phyloP scores from a whole-genome alignment of 1,284 basidiomycete genomes.

The Leucoagaricus sp. region DNA sequence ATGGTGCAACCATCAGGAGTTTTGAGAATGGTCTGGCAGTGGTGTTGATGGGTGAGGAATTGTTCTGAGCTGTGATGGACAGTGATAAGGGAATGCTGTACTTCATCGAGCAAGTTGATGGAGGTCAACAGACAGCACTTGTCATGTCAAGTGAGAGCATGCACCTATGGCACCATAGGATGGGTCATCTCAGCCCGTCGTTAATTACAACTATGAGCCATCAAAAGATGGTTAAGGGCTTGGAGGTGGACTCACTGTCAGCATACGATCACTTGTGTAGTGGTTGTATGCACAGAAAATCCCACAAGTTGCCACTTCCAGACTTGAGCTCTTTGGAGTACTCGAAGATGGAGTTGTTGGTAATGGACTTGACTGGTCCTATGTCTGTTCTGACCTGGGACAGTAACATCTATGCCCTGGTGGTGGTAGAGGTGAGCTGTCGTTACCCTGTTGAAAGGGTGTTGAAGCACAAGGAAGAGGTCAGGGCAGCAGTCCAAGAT shows the following conservation, averaged over 20 bases:
- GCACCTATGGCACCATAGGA: conserved; percentile 14
- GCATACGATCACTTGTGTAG: conserved; percentile 17
- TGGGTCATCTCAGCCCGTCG: conserved; percentile 15
- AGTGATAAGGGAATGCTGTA: conserved; percentile 12
- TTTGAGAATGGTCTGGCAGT: background rate
- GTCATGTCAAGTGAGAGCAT: conserved; percentile 9
- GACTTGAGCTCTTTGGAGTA: conserved; percentile 12
- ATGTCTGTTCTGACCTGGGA: conserved; percentile 13
- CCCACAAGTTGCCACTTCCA: conserved; percentile 15
- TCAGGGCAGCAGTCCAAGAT: background rate
- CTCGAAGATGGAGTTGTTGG: conserved; percentile 16
- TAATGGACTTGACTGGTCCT: conserved; percentile 17
- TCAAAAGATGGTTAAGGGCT: conserved; percentile 15
- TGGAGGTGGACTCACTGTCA: conserved; percentile 4
- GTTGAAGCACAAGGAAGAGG: conserved; percentile 9
- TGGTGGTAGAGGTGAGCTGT: conserved; percentile 9
- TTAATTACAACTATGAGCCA: conserved; percentile 13
- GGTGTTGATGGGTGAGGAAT: background rate
- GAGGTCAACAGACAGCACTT: background rate
- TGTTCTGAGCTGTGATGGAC: conserved; percentile 2
- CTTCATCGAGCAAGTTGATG: background rate
- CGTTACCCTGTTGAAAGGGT: conserved; percentile 9
- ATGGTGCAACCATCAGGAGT: background rate
- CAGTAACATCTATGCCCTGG: conserved; percentile 4
- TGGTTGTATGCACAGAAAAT: conserved; percentile 19